Base-by-base conservation (phyloP, 306 rosid genomes). In the Ammopiptanthus mongolicus region DNA sequence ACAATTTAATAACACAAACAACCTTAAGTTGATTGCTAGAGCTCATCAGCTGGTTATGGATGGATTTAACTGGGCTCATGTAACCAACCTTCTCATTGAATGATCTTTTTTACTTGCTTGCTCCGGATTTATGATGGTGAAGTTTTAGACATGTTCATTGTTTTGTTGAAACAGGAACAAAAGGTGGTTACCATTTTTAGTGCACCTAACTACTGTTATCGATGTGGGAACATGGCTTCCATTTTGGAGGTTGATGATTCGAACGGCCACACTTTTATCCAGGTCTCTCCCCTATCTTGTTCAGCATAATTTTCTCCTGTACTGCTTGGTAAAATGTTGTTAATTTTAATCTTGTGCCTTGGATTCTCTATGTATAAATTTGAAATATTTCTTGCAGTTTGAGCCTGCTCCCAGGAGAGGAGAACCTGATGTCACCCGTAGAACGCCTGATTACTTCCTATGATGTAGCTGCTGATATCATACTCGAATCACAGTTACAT, bases 401-500 rank as follows among this genome's bases (percentile, higher is more conserved):
- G 97, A 91, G 36, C 97, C 97, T 65, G 93, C 97, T 81, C 96
- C 97, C 4, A 88, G 97, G 75, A 85, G 97, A 82, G 96, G 97
- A 68, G 97, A 89, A 79, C 97, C 97, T 1, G 97, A 91, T 70
- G 96, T 91, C 47, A 89, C 97, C 18, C 93, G 97, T 6, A 85
- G 97, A 88, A 91, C 97, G 0, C 97, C 97, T 3, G 97, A 91
- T 86, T 91, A 91, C 90, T 91, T 91, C 87, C 79, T 91, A 68
- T 91, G 71, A 88, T 77, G 80, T 63, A 61, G 63, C 84, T 76
- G 89, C 73, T 19, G 34, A 46, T 69, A 65, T 63, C 37, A n/a
- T 34, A 12, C 39, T 17, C 33, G 34, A 37, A 42, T 56, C 11
- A 14, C 8, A 25, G 58, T 59, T 42, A 65, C 65, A 25, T 60